phyloP scores from a whole-genome alignment of 2,329 filamentous ascomycete genomes.

The Purpureocillium lavendulum region DNA sequence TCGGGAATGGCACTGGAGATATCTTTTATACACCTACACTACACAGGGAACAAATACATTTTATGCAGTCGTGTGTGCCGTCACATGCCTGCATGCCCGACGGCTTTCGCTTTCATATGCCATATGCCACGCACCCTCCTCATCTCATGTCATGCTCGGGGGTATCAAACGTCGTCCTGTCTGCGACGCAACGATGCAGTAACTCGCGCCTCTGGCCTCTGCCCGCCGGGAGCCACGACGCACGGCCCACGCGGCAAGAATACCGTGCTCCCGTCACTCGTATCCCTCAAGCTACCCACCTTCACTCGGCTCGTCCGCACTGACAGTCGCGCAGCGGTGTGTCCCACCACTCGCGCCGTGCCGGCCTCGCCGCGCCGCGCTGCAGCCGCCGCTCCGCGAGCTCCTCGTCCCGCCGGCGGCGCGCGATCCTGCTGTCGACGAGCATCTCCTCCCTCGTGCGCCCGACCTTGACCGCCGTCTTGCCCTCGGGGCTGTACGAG shows the following conservation, averaged over 20 bases:
- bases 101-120: too few relatives aligned
- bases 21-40: background rate
- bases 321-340: constrained; percentile 3
- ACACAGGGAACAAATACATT: too few relatives aligned
- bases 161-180: background rate
- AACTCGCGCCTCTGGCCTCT: too few relatives aligned
- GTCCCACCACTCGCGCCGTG: constrained; percentile 22
- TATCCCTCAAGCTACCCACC: too few relatives aligned
- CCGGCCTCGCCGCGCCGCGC: constrained; percentile 6
- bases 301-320: too few relatives aligned
- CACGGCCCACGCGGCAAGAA: too few relatives aligned
- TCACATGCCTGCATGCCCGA: background rate
- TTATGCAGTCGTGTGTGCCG: background rate
- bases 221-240: too few relatives aligned
- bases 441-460: constrained; percentile 44
- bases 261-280: too few relatives aligned
- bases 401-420: constrained; percentile 39
- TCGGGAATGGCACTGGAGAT: too few relatives aligned
- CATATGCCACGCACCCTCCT: too few relatives aligned
- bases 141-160: too few relatives aligned
- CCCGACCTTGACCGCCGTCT: constrained; percentile 21
- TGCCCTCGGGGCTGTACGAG: background rate
- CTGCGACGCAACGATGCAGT: background rate
- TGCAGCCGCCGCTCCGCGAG: constrained; percentile 24
- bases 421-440: constrained; percentile 39